Evolutionary conservation across 2,329 filamentous ascomycete species (phyloP).

Genomic region (Ophiocordyceps camponoti-leonardi): DNA sequence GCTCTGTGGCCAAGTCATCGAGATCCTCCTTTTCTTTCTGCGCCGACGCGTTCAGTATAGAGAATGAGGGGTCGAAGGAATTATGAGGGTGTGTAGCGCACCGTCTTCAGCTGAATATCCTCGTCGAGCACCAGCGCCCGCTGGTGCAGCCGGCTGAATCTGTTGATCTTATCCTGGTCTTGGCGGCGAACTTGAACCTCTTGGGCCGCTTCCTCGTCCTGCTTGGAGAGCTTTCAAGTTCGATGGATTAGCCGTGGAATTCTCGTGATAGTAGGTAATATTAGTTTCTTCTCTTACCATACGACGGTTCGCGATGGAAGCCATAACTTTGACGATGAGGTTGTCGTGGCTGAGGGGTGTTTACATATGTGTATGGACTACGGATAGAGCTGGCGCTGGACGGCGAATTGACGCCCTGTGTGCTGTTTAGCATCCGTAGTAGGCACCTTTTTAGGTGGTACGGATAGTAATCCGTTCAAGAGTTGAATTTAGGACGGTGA

Average conservation of each 20-base stretch:
- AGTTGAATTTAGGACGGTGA: too few species aligned
- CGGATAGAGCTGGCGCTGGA: too few species aligned
- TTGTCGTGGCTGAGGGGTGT: too few species aligned
- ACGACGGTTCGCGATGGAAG: constrained; percentile 36
- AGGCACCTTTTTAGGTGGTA: too few species aligned
- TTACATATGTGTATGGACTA: too few species aligned
- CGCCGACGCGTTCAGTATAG: constrained; percentile 1
- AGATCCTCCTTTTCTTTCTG: constrained; percentile 98
- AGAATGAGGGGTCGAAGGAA: too few species aligned
- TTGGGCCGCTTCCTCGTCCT: constrained; percentile 70
- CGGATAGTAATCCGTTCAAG: too few species aligned
- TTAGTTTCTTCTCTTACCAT: constrained; percentile 27
- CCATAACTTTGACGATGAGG: constrained; percentile 10
- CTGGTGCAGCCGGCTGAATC: constrained; percentile 86
- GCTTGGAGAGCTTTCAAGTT: constrained; percentile 65
- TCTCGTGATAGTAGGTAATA: not conserved
- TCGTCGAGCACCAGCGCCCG: constrained; percentile 66
- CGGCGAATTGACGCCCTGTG: too few species aligned
- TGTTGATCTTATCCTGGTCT: constrained; percentile 98
- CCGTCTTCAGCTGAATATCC: constrained; percentile 62
- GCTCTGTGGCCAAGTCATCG: constrained; percentile 76
- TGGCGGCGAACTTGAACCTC: constrained; percentile 90
- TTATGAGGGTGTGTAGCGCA: constrained; percentile 15
- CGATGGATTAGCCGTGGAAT: constrained; percentile 4
- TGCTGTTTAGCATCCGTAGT: too few species aligned